Evolutionary conservation across 2,329 filamentous ascomycete species (phyloP), one percentile per base, ranked within the genome.

Genomic region (Phaeoacremonium minimum): DNA sequence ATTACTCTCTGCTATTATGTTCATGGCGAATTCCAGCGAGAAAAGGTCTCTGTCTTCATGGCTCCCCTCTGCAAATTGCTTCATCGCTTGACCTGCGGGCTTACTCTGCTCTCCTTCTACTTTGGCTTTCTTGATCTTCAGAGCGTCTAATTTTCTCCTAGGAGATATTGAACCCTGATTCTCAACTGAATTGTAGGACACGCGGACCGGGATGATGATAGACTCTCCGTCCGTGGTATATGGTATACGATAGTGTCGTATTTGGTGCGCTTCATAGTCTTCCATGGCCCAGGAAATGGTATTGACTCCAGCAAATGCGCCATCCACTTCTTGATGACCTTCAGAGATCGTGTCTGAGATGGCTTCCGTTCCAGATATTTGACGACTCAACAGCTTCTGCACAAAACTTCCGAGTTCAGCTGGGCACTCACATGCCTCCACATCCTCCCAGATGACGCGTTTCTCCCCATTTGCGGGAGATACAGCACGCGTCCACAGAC

Each of bases 401-500:
- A 11, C 30, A 16, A 39, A 30, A 14, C 18, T 32, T 15, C 30
- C 22, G 15, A 45, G 40, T 32, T 11, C 14, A 11, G 22, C n/a
- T 28, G 41, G 18, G 16, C 40, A 40, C 14, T 28, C 29, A n/a
- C 55, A 46, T 2, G 45, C 42, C 36, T 55, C 52, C 0, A 57
- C 45, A 11, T 61, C 54, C 16, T 59, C 52, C 5, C 75, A 43
- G 28, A 73, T 62, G 8, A 69, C 44, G 15, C 68, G 57, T 44
- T 56, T 61, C 7, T 50, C 51, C 18, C 29, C 53, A 15, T 36
- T 15, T 8, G 34, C 33, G 20, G 38, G 37, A 15, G 38, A 32
- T 26, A 39, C 41, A 9, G 46, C 50, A 3, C 60, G 36, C 28
- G 42, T 42, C 42, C 42, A 44, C 20, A 44, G 18, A 16, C 41